These are phyloP conservation scores for Ganoderma sinense DNA, from an alignment of 1,284 basidiomycete genomes.

Conservation along the genomic window DNA sequence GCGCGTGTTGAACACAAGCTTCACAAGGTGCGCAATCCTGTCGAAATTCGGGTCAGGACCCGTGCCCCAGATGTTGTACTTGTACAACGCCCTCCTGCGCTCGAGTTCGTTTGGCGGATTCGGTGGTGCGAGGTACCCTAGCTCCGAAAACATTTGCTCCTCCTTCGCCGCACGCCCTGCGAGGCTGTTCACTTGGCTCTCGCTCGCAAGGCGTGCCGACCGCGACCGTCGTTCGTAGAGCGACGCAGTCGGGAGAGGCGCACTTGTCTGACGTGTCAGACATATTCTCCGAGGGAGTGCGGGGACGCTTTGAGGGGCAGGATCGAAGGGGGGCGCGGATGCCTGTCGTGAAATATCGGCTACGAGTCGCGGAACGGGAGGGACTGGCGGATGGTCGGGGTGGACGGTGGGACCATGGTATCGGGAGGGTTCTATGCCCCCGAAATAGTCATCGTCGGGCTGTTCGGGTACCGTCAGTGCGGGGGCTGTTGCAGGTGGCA, in stretches of 20 bases:
- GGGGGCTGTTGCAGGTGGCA: conserved; percentile 40
- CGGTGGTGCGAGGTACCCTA: conserved; percentile 83
- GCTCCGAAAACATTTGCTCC: conserved; percentile 63
- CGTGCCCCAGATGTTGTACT: conserved; percentile 88
- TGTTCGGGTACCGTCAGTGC: conserved; percentile 27
- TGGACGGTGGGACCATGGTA: conserved; percentile 6
- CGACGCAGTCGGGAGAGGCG: conserved; percentile 58
- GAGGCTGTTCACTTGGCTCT: conserved; percentile 43
- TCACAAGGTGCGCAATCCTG: conserved; percentile 88
- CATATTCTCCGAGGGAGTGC: conserved; percentile 57
- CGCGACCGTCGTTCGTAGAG: conserved; percentile 48
- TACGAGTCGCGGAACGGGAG: conserved; percentile 11
- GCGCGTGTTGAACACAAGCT: conserved; percentile 92
- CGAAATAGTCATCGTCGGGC: conserved; percentile 43
- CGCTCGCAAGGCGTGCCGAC: conserved; percentile 48
- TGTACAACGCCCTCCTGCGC: conserved; percentile 81
- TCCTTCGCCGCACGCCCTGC: conserved; percentile 63
- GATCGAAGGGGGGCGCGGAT: conserved; percentile 38
- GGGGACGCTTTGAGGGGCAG: conserved; percentile 45
- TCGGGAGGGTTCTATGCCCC: conserved; percentile 24
- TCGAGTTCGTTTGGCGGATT: conserved; percentile 84
- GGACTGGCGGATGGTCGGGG: conserved; percentile 3
- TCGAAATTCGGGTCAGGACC: conserved; percentile 91
- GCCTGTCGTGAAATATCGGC: conserved; percentile 35
- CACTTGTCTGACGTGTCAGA: conserved; percentile 66